phyloP scores from a whole-genome alignment of 805 yeast species.

The Monosporozyma unispora region DNA sequence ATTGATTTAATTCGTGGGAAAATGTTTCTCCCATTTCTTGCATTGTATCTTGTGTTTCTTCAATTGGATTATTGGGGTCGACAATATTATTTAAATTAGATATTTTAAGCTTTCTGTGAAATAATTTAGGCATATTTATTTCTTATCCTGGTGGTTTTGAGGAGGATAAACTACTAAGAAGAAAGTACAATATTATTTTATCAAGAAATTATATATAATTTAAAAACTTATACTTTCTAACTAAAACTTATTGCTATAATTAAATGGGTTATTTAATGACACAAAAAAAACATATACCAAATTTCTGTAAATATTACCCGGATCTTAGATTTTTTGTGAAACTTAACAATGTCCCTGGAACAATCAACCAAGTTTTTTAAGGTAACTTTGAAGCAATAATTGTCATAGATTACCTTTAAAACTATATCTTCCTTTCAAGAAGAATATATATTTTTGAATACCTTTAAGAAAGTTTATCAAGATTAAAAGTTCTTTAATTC shows the following conservation, averaged over 20 bases:
- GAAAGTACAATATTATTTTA: neutral
- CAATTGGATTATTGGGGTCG: neutral
- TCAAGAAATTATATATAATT: neutral
- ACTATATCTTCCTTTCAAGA: too few relatives aligned
- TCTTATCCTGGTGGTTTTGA: neutral
- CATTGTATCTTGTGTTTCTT: neutral
- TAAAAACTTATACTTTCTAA: too few relatives aligned
- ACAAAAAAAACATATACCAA: neutral
- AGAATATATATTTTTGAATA: too few relatives aligned
- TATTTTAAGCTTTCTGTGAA: slow-evolving; percentile 2
- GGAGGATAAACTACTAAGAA: neutral
- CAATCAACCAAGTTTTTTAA: too few relatives aligned
- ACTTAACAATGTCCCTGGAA: too few relatives aligned
- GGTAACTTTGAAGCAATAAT: too few relatives aligned
- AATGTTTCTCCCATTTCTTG: neutral
- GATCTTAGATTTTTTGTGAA: neutral
- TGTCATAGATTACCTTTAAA: too few relatives aligned
- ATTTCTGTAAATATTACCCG: neutral
- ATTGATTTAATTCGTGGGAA: neutral
- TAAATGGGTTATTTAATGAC: neutral
- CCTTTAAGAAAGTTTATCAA: too few relatives aligned
- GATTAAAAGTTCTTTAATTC: too few relatives aligned
- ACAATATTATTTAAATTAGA: neutral
- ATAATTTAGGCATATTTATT: slow-evolving; percentile 3
- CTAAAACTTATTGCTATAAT: neutral